A percentile compares a stretch with the other conserved stretches of the same genome.
These are phyloP conservation scores for Yamadazyma spencermartinsiae DNA, from an alignment of 1,139 yeast genomes.

Conservation along the genomic window DNA sequence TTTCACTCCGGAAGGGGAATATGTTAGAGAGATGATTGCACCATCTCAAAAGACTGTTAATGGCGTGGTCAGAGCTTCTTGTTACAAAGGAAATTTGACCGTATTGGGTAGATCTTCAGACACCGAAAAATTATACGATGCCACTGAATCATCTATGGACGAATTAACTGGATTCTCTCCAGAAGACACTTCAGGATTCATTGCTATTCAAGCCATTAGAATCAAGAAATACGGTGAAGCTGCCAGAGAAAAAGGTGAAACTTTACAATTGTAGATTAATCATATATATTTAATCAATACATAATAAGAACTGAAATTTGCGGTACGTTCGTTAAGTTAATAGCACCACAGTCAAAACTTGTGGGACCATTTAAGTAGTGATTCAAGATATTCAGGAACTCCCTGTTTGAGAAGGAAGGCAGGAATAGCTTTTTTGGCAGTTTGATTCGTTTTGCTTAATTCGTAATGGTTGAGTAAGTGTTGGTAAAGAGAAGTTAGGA, in stretches of 20 bases:
- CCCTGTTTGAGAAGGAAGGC: not conserved
- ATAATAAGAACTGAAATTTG: constrained; percentile 1
- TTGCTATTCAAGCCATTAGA: constrained; percentile 96
- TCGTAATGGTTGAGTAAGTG: constrained; percentile 29
- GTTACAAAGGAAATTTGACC: constrained; percentile 84
- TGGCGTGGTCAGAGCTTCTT: constrained; percentile 91
- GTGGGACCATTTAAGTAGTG: not conserved
- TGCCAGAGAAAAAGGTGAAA: constrained; percentile 73
- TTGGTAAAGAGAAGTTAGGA: constrained; percentile 4
- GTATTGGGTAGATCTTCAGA: constrained; percentile 93
- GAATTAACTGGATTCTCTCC: constrained; percentile 98
- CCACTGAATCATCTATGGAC: constrained; percentile 98
- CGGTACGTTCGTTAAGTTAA: too few species aligned
- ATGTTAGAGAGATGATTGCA: constrained; percentile 85
- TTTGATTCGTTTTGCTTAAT: constrained; percentile 26
- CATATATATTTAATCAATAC: constrained; percentile 1
- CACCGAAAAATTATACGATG: constrained; percentile 95
- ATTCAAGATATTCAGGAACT: not conserved
- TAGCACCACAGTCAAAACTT: not conserved
- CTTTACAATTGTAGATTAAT: constrained; percentile 30
- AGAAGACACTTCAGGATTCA: constrained; percentile 95
- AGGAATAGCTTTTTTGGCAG: constrained; percentile 34
- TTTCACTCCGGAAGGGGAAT: constrained; percentile 98
- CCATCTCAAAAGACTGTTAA: constrained; percentile 95
- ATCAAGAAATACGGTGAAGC: constrained; percentile 97